Evolutionary conservation across 225 moss, liverwort and hornwort species (phyloP).

Genomic region (Pleurozium schreberi): DNA sequence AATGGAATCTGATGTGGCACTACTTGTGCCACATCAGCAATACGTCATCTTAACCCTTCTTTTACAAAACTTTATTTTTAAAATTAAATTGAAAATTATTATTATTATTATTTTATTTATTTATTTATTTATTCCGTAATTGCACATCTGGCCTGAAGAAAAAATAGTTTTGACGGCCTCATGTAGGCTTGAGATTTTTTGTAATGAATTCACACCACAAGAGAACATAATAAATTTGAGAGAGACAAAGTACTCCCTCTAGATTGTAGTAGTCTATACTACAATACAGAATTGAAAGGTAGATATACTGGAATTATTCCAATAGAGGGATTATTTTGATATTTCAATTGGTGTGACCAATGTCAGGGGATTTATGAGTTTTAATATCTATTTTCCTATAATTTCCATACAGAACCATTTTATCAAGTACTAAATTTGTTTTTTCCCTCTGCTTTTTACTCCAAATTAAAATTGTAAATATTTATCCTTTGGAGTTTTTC

Average conservation of each 20-base stretch:
- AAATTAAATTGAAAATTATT: too few relatives aligned
- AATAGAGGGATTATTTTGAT: not conserved
- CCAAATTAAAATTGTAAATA: too few relatives aligned
- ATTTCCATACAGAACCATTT: not conserved
- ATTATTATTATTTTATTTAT: too few relatives aligned
- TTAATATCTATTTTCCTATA: not conserved
- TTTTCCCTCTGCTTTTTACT: not conserved
- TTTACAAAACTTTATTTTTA: too few relatives aligned
- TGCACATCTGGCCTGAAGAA: too few relatives aligned
- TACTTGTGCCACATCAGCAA: too few relatives aligned
- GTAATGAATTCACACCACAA: not conserved
- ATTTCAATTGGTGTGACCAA: not conserved
- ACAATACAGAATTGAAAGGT: fast-evolving
- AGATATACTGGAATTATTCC: fast-evolving
- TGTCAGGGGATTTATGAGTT: fast-evolving
- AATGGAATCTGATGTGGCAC: too few relatives aligned
- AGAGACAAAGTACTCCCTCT: not conserved
- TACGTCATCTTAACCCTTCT: too few relatives aligned
- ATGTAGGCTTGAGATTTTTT: too few relatives aligned
- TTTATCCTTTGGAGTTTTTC: too few relatives aligned
- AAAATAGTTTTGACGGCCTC: too few relatives aligned
- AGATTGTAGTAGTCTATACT: not conserved
- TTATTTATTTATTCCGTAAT: too few relatives aligned
- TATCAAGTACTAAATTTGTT: not conserved
- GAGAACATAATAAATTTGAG: fast-evolving